These are phyloP conservation scores for Tilletia caries DNA, from an alignment of 1,284 basidiomycete genomes.

Conservation along the genomic window DNA sequence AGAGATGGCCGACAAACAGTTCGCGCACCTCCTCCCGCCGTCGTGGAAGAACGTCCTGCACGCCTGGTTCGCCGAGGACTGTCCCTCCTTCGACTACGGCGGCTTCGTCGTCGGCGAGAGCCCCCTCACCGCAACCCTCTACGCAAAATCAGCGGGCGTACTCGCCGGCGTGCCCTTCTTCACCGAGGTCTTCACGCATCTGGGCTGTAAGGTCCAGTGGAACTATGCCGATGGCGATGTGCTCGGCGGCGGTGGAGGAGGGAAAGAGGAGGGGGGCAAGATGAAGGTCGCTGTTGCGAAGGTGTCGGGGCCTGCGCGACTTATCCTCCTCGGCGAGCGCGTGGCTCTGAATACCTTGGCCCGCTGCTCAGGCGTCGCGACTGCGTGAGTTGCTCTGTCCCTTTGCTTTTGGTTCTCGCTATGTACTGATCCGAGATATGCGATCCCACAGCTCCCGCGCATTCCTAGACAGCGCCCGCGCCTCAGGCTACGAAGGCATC, in stretches of 20 bases:
- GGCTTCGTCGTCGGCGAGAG: conserved; percentile 95
- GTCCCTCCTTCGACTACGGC: conserved; percentile 93
- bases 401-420: not conserved
- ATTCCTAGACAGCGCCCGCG: conserved; percentile 75
- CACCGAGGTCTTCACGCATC: conserved; percentile 82
- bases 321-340: conserved; percentile 87
- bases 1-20: conserved; percentile 20
- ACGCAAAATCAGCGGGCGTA: conserved; percentile 77
- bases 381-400: conserved; percentile 63
- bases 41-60: conserved; percentile 67
- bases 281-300: conserved; percentile 72
- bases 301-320: conserved; percentile 80
- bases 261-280: conserved; percentile 58
- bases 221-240: conserved; percentile 77
- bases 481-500: conserved; percentile 78
- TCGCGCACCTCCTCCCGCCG: conserved; percentile 42
- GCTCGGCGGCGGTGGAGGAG: conserved; percentile 37
- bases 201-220: conserved; percentile 93
- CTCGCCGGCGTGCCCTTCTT: conserved; percentile 95
- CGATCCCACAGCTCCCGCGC: conserved; percentile 65
- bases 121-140: conserved; percentile 76
- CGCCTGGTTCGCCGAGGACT: conserved; percentile 87
- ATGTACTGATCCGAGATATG: conserved; percentile 21
- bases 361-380: conserved; percentile 92
- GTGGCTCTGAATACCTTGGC: conserved; percentile 91